These are phyloP conservation scores for Fusarium proliferatum DNA, from an alignment of 2,329 filamentous ascomycete species.

Conservation along the genomic window DNA sequence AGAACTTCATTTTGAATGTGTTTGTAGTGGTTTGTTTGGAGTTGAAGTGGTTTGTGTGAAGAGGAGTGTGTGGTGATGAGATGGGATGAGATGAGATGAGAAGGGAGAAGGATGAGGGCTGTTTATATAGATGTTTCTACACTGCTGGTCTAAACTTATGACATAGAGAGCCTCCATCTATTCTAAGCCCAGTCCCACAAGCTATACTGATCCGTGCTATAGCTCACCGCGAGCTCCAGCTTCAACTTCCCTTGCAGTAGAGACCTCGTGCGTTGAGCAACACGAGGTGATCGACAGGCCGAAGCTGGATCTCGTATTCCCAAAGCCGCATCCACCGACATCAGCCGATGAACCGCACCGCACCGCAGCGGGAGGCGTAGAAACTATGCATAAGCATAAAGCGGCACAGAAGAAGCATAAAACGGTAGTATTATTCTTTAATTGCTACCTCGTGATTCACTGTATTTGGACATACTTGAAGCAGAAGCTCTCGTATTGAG, in stretches of 20 bases:
- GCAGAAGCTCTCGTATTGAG: conserved; percentile 13
- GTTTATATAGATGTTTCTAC: conserved; percentile 30
- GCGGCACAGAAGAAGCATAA: conserved; percentile 19
- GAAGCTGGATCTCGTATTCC: conserved; percentile 43
- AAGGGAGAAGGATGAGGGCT: neutral
- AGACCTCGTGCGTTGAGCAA: conserved; percentile 10
- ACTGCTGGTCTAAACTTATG: neutral
- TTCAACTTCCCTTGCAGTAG: neutral
- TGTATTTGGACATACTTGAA: neutral
- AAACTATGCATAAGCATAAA: neutral
- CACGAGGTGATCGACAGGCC: conserved; percentile 41
- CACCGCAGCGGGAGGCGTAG: conserved; percentile 2
- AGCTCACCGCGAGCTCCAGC: neutral
- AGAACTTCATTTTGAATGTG: conserved; percentile 57
- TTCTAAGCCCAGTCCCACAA: neutral
- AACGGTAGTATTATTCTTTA: neutral
- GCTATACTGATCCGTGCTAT: neutral
- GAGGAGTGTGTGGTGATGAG: conserved; percentile 13
- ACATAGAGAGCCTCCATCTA: neutral
- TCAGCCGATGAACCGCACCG: conserved; percentile 30
- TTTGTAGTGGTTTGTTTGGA: neutral
- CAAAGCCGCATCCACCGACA: conserved; percentile 2
- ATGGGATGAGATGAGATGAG: neutral
- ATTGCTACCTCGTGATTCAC: neutral
- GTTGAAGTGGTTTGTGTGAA: neutral